Evolutionary conservation across 768 basidiomycete genomes (phyloP), one percentile per base, ranked within the genome.

Genomic region (Cystofilobasidium macerans): DNA sequence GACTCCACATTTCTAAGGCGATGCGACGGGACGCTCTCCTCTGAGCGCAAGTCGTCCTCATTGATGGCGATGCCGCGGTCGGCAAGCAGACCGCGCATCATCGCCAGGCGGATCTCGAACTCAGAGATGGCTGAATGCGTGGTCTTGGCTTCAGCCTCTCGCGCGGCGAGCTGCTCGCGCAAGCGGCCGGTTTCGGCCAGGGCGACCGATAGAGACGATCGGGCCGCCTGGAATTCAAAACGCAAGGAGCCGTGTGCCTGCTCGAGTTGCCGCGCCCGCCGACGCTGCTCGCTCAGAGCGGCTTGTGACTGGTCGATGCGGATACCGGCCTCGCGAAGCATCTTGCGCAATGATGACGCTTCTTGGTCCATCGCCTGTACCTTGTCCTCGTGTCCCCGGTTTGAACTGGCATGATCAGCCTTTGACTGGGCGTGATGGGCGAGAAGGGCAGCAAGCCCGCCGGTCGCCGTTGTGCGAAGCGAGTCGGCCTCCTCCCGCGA

Each of bases 401-500:
- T 75, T 26, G 84, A 69, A 32, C 88, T 82, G 70, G 89, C 88
- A 73, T 95, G 89, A 72, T 91, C 90, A 16, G 86, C 82, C 75
- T 83, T 84, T 60, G 92, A 80, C 71, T 89, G 88, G 40, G 86
- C 83, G 78, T 94, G 92, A 2, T 87, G 85, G 73, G 93, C 89
- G 54, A 95, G 79, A 24, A 95, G 80, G 73, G 93, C 84, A 28
- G 90, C 91, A 3, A 95, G 81, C 71, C 86, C 82, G 56, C 86
- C 84, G 2, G 89, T 94, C 2, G 92, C 92, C 60, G 91, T 78
- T 26, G 87, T 86, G 62, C 91, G 81, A 75, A 92, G 85, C 1
- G 87, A 84, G 75, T 95, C 93, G 3, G 91, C 89, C 78, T 97
- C 91, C 77, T 93, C 87, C 18, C 91, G 84, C 48, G 90, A 89